Evolutionary conservation across 192 early-diverging fungal species (phyloP).

Genomic region (Gryganskiella cystojenkinii): DNA sequence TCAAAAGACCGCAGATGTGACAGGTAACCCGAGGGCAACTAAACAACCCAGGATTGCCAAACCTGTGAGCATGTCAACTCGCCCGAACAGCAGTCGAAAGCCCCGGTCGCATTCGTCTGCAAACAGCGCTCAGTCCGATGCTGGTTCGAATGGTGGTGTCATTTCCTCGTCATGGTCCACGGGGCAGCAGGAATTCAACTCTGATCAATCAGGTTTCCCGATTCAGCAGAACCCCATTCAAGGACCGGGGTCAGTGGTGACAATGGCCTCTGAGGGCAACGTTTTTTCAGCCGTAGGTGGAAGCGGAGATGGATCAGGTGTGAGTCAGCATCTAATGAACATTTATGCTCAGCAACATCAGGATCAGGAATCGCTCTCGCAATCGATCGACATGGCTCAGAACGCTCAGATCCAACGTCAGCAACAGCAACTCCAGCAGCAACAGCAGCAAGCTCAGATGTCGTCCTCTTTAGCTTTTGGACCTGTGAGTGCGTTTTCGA

Average conservation of each 20-base stretch:
- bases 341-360: constrained; percentile 38
- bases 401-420: constrained; percentile 36
- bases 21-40: constrained; percentile 7
- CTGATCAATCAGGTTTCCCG: too few relatives aligned
- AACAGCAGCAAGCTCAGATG: constrained; percentile 22
- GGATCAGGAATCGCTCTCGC: constrained; percentile 21
- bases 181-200: too few relatives aligned
- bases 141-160: too few relatives aligned
- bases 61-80: neutral
- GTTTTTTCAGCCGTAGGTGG: too few relatives aligned
- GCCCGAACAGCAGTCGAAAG: neutral
- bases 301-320: neutral
- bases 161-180: too few relatives aligned
- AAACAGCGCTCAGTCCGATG: neutral
- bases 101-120: neutral
- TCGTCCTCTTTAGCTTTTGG: constrained; percentile 35
- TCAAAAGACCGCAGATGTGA: constrained; percentile 5
- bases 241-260: neutral
- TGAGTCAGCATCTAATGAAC: constrained; percentile 23
- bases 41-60: constrained; percentile 26
- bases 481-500: constrained; percentile 14
- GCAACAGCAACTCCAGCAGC: constrained; percentile 30
- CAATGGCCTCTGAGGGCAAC: neutral
- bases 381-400: constrained; percentile 25
- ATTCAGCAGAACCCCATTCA: neutral